These are phyloP conservation scores for Cladosporium halotolerans DNA, from an alignment of 2,329 filamentous ascomycete species.

Conservation along the genomic window DNA sequence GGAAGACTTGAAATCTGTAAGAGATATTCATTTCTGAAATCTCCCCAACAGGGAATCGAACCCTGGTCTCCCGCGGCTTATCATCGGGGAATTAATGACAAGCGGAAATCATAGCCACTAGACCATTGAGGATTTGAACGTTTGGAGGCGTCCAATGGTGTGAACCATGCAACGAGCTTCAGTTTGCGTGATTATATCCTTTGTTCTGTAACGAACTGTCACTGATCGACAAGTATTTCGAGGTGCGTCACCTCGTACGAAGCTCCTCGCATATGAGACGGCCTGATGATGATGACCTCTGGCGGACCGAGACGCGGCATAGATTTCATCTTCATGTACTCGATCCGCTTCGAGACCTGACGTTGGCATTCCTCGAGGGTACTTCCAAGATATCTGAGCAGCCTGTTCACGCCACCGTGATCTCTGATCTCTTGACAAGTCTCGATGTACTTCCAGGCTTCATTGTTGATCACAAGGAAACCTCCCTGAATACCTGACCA, in stretches of 20 bases:
- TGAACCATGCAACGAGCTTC: background rate
- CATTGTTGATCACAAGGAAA: background rate
- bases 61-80: constrained; percentile 11
- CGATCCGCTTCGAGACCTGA: background rate
- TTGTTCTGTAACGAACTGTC: background rate
- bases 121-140: background rate
- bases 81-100: constrained; percentile 4
- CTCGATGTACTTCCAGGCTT: background rate
- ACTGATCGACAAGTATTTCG: background rate
- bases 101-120: background rate
- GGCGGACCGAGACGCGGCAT: no score
- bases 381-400: background rate
- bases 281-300: background rate
- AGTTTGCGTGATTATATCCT: background rate
- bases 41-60: constrained; percentile 11
- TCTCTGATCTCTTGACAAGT: background rate
- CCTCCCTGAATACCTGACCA: background rate
- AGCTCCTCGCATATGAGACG: background rate
- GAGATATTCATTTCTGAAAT: constrained; percentile 8
- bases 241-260: no score
- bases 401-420: background rate
- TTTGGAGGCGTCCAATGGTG: background rate
- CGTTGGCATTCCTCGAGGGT: background rate
- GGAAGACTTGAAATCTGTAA: constrained; percentile 8
- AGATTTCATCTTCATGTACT: background rate